Conservation (phyloP, 1,139 yeast genomes). For the Insectozyma bohioensis region DNA sequence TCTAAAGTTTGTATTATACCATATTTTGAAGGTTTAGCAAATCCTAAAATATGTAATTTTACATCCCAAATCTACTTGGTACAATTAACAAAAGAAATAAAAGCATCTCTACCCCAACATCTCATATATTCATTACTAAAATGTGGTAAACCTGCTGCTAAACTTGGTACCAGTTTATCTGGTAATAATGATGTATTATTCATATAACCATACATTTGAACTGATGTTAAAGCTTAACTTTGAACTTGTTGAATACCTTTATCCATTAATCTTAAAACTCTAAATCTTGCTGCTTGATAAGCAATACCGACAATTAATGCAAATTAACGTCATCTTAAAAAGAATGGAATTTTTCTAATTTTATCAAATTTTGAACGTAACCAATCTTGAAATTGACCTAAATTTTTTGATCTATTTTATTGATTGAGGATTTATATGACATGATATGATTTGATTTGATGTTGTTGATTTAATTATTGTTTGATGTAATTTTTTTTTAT, state of each 20-base stretch:
- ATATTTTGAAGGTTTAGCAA: conserved; percentile 90
- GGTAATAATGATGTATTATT: conserved; percentile 78
- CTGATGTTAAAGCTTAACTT: conserved; percentile 74
- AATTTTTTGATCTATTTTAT: conserved; percentile 32
- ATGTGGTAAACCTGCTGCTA: conserved; percentile 97
- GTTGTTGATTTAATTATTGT: too few species aligned
- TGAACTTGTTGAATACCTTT: conserved; percentile 58
- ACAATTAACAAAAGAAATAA: conserved; percentile 77
- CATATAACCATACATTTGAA: conserved; percentile 83
- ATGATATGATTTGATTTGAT: too few species aligned
- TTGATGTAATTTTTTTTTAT: too few species aligned
- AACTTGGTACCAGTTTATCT: conserved; percentile 57
- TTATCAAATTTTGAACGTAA: conserved; percentile 63
- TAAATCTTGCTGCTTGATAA: conserved; percentile 73
- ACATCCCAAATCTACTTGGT: conserved; percentile 83
- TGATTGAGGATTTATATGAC: too few species aligned
- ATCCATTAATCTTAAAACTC: conserved; percentile 60
- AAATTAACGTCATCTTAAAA: conserved; percentile 83
- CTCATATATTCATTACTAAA: conserved; percentile 89
- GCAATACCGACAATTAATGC: conserved; percentile 77
- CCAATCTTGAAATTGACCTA: conserved; percentile 66
- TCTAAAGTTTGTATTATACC: conserved; percentile 91
- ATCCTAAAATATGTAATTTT: conserved; percentile 73
- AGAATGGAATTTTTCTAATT: conserved; percentile 68
- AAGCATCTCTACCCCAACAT: conserved; percentile 98